Evolutionary conservation across 768 basidiomycete genomes (phyloP), one percentile per base, ranked within the genome.

Genomic region (Plicaturopsis crispa): DNA sequence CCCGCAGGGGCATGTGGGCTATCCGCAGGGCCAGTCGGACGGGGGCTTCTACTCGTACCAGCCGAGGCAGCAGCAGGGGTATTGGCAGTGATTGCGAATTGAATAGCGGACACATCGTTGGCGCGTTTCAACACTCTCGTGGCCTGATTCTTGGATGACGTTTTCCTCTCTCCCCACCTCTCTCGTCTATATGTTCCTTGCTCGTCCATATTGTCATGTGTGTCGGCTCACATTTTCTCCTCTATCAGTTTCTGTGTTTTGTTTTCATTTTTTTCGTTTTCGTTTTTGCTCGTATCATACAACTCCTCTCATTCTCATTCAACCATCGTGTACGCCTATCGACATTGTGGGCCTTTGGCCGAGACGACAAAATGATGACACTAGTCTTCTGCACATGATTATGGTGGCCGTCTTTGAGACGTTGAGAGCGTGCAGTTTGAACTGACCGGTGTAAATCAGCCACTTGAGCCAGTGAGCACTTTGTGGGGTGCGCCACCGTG

Each of bases 31-130:
- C 31, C 73, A 66, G 35, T 78, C 69, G 35, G 81, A 84, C 33
- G 77, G 64, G 11, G 70, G 63, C 48, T 87, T 84, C 54, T 86
- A 87, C 54, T 73, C 75, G 46, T 84, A 84, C 54, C 82, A 80
- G 56, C 68, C 70, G 17, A 66, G 78, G 54, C 79, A 73, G 52
- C 75, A 74, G 74, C 73, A 80, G 58, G 78, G 68, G 56, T 72
- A 72, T 50, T 70, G 69, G 67, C 65, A 69, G 56, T 68, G 39
- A 41, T 16, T 13, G 22, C 20, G 21, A 24, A 35, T 38, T 31
- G 38, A 34, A 46, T 24, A 31, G 38, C 35, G 38, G 18, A 39
- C 33, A 35, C 28, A 16, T 8, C 28, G 8, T 22, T 24, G 20
- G 18, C 30, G 7, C 20, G 31, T 39, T 12, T 16, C 31, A 38